Conservation (phyloP, 495 filamentous ascomycete genomes). For the Penicillium diatomitis region DNA sequence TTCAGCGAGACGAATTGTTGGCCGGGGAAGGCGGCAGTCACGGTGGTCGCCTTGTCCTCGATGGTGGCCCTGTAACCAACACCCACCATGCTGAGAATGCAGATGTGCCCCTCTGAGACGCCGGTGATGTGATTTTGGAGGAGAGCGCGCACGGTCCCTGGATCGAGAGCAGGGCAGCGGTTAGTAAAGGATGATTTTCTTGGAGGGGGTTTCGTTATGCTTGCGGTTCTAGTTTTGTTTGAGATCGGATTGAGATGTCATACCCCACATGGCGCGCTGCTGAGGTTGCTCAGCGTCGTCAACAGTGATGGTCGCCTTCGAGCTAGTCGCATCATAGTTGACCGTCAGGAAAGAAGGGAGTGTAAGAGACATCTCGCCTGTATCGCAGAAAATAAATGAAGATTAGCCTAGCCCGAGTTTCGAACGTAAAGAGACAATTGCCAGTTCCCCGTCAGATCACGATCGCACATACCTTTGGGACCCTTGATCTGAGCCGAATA, state of each 20-base stretch:
- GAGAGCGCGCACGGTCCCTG: slow-evolving; percentile 82
- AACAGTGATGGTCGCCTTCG: slow-evolving; percentile 58
- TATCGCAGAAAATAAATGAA: not conserved
- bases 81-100: slow-evolving; percentile 86
- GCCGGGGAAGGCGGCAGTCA: slow-evolving; percentile 57
- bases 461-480: slow-evolving; percentile 51
- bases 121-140: slow-evolving; percentile 84
- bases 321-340: slow-evolving; percentile 47
- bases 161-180: not conserved
- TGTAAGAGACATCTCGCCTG: slow-evolving; percentile 61
- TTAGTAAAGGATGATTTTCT: no score
- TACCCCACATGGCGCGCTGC: slow-evolving; percentile 98
- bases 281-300: slow-evolving; percentile 51
- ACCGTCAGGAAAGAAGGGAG: slow-evolving; percentile 68
- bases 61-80: slow-evolving; percentile 90
- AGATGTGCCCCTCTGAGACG: slow-evolving; percentile 91
- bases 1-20: slow-evolving; percentile 87
- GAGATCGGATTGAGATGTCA: slow-evolving; percentile 19
- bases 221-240: not conserved
- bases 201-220: no score
- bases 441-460: not conserved
- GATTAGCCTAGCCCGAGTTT: not conserved
- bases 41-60: slow-evolving; percentile 63
- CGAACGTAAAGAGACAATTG: not conserved
- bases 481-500: slow-evolving; percentile 59